phyloP scores from a whole-genome alignment of 139 green algal genomes.

The Auxenochlorella pyrenoidosa region DNA sequence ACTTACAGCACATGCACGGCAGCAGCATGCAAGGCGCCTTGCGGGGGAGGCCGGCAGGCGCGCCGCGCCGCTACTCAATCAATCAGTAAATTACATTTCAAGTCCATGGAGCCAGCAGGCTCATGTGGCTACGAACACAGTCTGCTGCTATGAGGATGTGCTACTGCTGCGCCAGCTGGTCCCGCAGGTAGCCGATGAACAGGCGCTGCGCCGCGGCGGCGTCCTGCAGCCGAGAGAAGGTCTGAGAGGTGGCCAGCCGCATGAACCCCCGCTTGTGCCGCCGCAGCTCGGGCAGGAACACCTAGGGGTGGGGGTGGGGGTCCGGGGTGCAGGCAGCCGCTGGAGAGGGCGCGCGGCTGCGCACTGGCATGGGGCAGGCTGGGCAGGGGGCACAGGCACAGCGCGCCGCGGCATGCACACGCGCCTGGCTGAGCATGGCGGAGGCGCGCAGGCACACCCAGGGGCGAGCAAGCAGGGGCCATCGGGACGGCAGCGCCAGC shows the following conservation, averaged over 20 bases:
- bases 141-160: neutral
- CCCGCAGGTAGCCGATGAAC: slow-evolving; percentile 89
- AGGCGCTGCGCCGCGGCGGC: slow-evolving; percentile 65
- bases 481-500: too few relatives aligned
- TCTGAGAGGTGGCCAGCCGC: slow-evolving; percentile 83
- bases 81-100: too few relatives aligned
- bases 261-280: slow-evolving; percentile 89
- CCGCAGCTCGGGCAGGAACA: slow-evolving; percentile 76
- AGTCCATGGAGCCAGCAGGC: too few relatives aligned
- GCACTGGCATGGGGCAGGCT: too few relatives aligned
- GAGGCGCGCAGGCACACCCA: too few relatives aligned
- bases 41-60: neutral
- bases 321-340: neutral
- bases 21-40: neutral
- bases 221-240: slow-evolving; percentile 60
- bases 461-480: too few relatives aligned
- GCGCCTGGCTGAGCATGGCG: too few relatives aligned
- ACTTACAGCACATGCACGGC: neutral
- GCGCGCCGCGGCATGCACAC: too few relatives aligned
- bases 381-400: too few relatives aligned
- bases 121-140: too few relatives aligned
- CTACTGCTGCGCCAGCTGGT: slow-evolving; percentile 47
- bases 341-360: too few relatives aligned
- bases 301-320: neutral
- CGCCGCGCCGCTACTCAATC: too few relatives aligned